phyloP scores from a whole-genome alignment of 192 early-diverging fungal species.

The Ambispora gerdemannii region DNA sequence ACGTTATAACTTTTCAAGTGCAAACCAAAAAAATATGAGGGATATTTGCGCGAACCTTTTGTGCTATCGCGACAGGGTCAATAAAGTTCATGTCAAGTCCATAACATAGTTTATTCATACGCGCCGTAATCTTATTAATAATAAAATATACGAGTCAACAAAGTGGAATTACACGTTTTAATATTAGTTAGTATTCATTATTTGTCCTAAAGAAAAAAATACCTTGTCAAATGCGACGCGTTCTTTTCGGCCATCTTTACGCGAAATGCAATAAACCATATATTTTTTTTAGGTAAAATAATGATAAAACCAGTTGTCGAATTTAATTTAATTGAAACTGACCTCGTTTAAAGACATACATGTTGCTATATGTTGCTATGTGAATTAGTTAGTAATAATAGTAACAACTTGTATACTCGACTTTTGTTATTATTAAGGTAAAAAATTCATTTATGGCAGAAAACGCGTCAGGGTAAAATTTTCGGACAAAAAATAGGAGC shows the following conservation, averaged over 20 bases:
- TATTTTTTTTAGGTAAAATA: not conserved
- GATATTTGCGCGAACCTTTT: conserved; percentile 70
- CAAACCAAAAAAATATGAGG: not conserved
- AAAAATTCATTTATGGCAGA: no score
- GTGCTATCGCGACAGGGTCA: conserved; percentile 89
- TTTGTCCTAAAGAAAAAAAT: conserved; percentile 15
- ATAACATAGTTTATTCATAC: conserved; percentile 97
- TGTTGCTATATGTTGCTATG: no score
- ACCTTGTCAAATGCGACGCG: conserved; percentile 96
- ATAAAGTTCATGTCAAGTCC: conserved; percentile 93
- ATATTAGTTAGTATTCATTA: not conserved
- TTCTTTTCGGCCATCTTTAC: conserved; percentile 78
- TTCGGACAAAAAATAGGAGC: no score
- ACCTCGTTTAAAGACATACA: conserved; percentile 26
- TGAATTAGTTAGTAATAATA: no score
- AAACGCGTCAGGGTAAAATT: no score
- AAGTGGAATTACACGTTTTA: not conserved
- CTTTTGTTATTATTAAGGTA: no score
- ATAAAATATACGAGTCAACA: not conserved
- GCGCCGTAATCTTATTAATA: conserved; percentile 63
- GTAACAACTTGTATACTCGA: no score
- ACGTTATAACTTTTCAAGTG: not conserved
- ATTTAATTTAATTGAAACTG: not conserved
- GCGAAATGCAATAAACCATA: not conserved
- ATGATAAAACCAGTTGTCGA: not conserved